Evolutionary conservation across 495 filamentous ascomycete genomes (phyloP).

Genomic region (Sporormia fimetaria): DNA sequence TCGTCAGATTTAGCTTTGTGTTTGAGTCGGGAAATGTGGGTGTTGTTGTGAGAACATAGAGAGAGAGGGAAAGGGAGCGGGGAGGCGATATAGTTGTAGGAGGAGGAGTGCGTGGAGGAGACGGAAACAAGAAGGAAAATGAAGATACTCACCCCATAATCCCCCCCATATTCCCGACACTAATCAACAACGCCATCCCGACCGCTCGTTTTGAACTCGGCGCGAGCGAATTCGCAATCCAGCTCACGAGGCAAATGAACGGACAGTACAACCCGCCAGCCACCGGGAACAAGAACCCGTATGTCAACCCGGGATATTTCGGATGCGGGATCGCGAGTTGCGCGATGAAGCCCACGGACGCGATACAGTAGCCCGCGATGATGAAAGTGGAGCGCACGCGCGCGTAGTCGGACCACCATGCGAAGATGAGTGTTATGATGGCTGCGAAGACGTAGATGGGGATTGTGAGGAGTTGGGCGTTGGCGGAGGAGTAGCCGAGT

Average conservation of each 20-base stretch:
- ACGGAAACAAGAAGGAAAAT: no score
- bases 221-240: constrained; percentile 27
- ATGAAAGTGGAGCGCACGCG: constrained; percentile 17
- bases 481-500: constrained; percentile 18
- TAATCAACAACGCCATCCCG: constrained; percentile 25
- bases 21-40: no score
- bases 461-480: constrained; percentile 20
- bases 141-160: no score
- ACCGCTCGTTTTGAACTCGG: constrained; percentile 30
- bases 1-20: no score
- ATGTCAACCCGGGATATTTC: constrained; percentile 20
- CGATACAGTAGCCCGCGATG: constrained; percentile 11
- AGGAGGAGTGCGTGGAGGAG: no score
- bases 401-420: constrained; percentile 14
- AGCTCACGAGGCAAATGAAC: constrained; percentile 23
- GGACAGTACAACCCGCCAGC: constrained; percentile 32
- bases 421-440: constrained; percentile 19
- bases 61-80: no score
- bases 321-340: constrained; percentile 23
- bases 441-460: constrained; percentile 23
- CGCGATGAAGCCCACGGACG: constrained; percentile 13
- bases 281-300: constrained; percentile 27
- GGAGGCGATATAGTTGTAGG: no score
- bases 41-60: no score
- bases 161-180: constrained; percentile 22